A percentile compares a stretch with the other conserved stretches of the same genome.
Conservation (phyloP, 1,139 yeast genomes). For the Pneumocystis murina region DNA sequence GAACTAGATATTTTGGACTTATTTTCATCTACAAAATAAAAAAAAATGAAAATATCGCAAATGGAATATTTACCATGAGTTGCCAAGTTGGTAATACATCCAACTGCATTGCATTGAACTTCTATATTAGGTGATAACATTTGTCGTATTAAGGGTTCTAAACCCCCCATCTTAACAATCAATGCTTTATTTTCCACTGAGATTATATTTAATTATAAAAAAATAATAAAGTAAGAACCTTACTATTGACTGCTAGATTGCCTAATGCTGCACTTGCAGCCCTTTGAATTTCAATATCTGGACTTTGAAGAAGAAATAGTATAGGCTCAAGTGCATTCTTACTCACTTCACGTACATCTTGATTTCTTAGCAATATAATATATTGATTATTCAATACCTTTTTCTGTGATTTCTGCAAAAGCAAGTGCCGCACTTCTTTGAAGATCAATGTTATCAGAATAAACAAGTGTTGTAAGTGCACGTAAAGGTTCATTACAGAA, state of each 20-base stretch:
- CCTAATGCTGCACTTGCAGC: conserved; percentile 99
- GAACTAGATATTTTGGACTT: conserved; percentile 89
- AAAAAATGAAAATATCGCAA: background rate
- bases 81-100: conserved; percentile 93
- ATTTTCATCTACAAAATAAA: conserved; percentile 48
- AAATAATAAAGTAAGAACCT: background rate
- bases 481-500: conserved; percentile 60
- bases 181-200: conserved; percentile 66
- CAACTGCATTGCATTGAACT: conserved; percentile 98
- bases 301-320: conserved; percentile 65
- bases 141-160: conserved; percentile 88
- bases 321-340: conserved; percentile 90
- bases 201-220: background rate
- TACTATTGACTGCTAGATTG: conserved; percentile 77
- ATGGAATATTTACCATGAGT: conserved; percentile 39
- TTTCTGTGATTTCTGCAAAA: conserved; percentile 95
- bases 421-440: conserved; percentile 97
- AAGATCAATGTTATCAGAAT: conserved; percentile 83
- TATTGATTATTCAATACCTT: conserved; percentile 23
- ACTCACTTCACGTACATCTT: conserved; percentile 72
- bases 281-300: conserved; percentile 88
- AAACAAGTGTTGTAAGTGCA: conserved; percentile 82
- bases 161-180: conserved; percentile 95
- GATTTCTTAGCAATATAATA: background rate
- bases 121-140: conserved; percentile 96